Evolutionary conservation across 192 early-diverging fungal genomes (phyloP), one percentile per base, ranked within the genome.

Genomic region (Coemansia sp.): DNA sequence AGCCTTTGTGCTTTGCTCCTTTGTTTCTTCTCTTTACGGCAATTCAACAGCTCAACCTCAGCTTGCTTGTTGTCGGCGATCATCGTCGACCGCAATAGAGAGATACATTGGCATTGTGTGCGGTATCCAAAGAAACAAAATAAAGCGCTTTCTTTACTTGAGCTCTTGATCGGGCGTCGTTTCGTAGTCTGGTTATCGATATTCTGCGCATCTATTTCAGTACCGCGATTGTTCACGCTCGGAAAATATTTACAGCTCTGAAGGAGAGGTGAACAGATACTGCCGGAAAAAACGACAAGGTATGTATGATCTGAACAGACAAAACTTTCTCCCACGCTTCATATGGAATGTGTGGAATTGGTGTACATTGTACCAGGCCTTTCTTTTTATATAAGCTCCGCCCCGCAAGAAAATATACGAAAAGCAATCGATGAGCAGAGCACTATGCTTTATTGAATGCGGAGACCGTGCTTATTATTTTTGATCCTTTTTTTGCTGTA

Each of bases 361-460:
- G 34, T 36, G 5, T 6, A 36, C 34, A 36, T 36, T 36, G 34
- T 44, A 20, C 7, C 42, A 25, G 15, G 45, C 45, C 45, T 13
- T 25, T 13, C 20, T 48, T 23, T 23, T 48, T 22, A 48, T 48
- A 25, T 48, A 44, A 20, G 10, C 42, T 20, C 19, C 19, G 20
- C 45, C 45, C 45, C 23, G 23, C 45, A 48, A 48, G 23, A 48
- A 25, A 48, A 20, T 48, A 25, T 23, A 48, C 9, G 45, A 5
- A 48, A 23, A 6, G 23, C 45, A 48, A 48, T 48, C 22, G 20
- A 22, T 27, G 15, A 25, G 45, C 4, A 17, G n/a, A 44, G 45
- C 4, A 17, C 38, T 41, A 13, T 41, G 38, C 38, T 41, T 48
- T 48, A 48, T 48, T 48, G 45, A 48, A 48, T 48, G 45, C 23